Percentiles rank a stretch among this genome's conserved stretches.
Conservation (phyloP, 352 stramenopile species). For the Phytophthora fragariaefolia region DNA sequence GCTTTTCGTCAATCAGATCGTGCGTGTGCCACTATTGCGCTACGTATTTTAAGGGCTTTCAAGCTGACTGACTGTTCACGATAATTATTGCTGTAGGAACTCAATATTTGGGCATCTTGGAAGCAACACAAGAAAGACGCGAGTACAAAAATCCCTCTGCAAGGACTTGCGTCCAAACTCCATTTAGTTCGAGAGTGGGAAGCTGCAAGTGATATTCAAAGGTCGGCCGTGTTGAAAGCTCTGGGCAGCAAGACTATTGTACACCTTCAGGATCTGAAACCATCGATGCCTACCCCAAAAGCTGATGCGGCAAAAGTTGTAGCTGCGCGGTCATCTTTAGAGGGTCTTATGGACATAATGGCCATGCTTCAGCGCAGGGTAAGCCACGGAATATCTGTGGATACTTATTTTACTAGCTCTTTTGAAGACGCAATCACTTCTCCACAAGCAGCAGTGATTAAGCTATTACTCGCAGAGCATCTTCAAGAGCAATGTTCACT, state of each 20-base stretch:
- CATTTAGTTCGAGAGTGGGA: constrained; percentile 60
- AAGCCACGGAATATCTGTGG: constrained; percentile 21
- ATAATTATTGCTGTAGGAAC: constrained; percentile 44
- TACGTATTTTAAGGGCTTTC: no score
- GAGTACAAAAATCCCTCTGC: constrained; percentile 45
- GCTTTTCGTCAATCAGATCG: constrained; percentile 79
- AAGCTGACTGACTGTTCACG: no score
- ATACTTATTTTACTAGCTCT: constrained; percentile 52
- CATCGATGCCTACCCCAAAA: constrained; percentile 6
- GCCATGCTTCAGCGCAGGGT: constrained; percentile 6
- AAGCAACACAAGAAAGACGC: constrained; percentile 40
- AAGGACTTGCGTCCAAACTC: constrained; percentile 59
- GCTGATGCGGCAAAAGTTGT: constrained; percentile 12
- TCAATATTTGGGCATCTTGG: constrained; percentile 74
- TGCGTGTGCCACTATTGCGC: no score
- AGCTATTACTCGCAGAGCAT: constrained; percentile 74
- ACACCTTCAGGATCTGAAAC: constrained; percentile 31
- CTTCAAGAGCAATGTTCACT: constrained; percentile 75
- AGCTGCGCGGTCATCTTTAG: constrained; percentile 27
- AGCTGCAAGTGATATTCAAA: constrained; percentile 22
- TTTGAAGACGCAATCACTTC: constrained; percentile 43
- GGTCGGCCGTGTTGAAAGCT: constrained; percentile 25
- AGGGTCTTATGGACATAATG: constrained; percentile 33
- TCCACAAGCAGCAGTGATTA: constrained; percentile 64
- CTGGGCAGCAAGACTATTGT: constrained; percentile 25